Conservation (phyloP, 805 yeast genomes). For the Candida multigemmis region DNA sequence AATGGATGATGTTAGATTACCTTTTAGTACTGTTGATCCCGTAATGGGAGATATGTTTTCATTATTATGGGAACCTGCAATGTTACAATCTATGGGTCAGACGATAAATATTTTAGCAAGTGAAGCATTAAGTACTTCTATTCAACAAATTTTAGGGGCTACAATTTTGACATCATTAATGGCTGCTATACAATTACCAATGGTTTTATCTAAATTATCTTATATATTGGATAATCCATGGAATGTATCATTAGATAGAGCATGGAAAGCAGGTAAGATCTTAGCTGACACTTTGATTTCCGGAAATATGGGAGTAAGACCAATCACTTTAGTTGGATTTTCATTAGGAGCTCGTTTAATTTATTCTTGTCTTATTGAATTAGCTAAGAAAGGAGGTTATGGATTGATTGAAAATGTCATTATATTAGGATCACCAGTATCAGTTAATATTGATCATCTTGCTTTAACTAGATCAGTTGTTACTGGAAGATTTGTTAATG, state of each 20-base stretch:
- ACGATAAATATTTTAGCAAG: conserved; percentile 89
- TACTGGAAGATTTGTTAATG: conserved; percentile 83
- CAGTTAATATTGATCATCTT: conserved; percentile 69
- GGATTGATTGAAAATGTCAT: conserved; percentile 87
- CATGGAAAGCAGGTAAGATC: conserved; percentile 91
- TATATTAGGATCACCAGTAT: conserved; percentile 82
- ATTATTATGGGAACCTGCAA: conserved; percentile 95
- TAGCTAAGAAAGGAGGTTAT: conserved; percentile 76
- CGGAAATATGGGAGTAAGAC: conserved; percentile 85
- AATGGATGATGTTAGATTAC: conserved; percentile 91
- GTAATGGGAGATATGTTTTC: conserved; percentile 95
- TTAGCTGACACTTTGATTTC: conserved; percentile 85
- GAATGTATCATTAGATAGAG: conserved; percentile 94
- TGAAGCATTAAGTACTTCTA: conserved; percentile 85
- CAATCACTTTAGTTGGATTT: conserved; percentile 87
- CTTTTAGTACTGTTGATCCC: conserved; percentile 94
- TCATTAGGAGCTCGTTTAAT: conserved; percentile 90
- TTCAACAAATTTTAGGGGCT: conserved; percentile 91
- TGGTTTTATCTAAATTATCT: conserved; percentile 82
- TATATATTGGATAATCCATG: conserved; percentile 93
- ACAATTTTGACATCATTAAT: conserved; percentile 83
- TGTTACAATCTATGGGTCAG: conserved; percentile 93
- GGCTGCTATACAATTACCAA: conserved; percentile 89
- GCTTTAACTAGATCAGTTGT: conserved; percentile 77
- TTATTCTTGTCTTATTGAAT: conserved; percentile 78